Evolutionary conservation across 768 basidiomycete genomes (phyloP).

Genomic region (Boletus tomentosulus): DNA sequence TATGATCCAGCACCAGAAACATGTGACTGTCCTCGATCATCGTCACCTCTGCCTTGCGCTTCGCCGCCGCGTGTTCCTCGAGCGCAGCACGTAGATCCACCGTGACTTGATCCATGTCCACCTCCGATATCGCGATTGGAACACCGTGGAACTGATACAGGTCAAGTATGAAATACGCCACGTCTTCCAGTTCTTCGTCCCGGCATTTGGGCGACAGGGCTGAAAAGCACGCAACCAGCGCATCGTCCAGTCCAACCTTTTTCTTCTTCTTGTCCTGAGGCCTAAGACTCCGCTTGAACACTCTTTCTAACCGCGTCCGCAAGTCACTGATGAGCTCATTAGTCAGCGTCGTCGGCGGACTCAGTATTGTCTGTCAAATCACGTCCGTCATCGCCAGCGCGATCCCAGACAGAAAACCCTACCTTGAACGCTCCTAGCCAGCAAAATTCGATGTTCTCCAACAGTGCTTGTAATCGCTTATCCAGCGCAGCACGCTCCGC

Average conservation of each 20-base stretch:
- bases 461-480: constrained; percentile 61
- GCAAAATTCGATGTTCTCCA: constrained; percentile 88
- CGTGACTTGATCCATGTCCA: constrained; percentile 87
- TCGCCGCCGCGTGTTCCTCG: constrained; percentile 57
- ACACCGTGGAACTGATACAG: constrained; percentile 92
- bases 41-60: constrained; percentile 30
- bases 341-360: constrained; percentile 40
- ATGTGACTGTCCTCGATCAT: constrained; percentile 58
- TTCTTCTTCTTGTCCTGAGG: constrained; percentile 58
- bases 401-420: constrained; percentile 9
- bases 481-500: constrained; percentile 73
- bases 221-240: constrained; percentile 82
- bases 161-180: constrained; percentile 91
- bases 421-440: constrained; percentile 99
- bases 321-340: constrained; percentile 51
- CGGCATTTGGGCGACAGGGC: constrained; percentile 75
- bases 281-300: constrained; percentile 64
- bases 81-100: constrained; percentile 76
- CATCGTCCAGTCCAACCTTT: constrained; percentile 61
- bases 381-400: not conserved
- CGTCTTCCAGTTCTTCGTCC: constrained; percentile 93
- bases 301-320: constrained; percentile 63
- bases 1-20: constrained; percentile 88
- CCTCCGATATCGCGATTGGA: constrained; percentile 82
- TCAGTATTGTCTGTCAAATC: constrained; percentile 55